Evolutionary conservation across 768 basidiomycete species (phyloP), one percentile per base, ranked within the genome.

Genomic region (Infundibulicybe gibba): DNA sequence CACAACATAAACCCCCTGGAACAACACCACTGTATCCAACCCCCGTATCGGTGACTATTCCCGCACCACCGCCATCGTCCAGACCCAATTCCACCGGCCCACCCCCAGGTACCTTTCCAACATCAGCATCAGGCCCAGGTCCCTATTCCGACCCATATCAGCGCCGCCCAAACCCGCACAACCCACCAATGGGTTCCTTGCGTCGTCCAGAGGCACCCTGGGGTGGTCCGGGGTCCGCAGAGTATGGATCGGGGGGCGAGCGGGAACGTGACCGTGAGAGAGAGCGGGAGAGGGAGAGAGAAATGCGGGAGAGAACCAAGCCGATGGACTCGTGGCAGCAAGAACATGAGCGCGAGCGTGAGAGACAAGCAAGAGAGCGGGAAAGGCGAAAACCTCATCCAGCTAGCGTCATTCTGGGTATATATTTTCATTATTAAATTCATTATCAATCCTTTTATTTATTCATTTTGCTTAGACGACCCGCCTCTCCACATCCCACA

Each of bases 101-200:
- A 44, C 34, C 48, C 35, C 15, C 40, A 33, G 14, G 55, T 59
- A 40, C 38, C 32, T 52, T 15, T 51, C 51, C 54, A 56, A 55
- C 45, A 54, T 61, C 55, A 52, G 61, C 45, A 54, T 61, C 55
- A 52, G 61, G 45, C 51, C 61, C 63, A 52, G 17, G 35, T 4
- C 35, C 17, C 3, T n/a, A 38, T 10, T 10, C 14, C n/a, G 35
- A 19, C 35, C 17, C 17, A 10, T 38, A 14, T 19, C 35, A 38
- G 10, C n/a, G n/a, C 35, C 17, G n/a, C 8, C 25, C 25, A 25
- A 25, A 25, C 35, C 35, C 17, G 10, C 35, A 14, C 35, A 66
- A 47, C 32, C 68, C 43, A 44, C 64, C 56, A 40, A 69, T 50
- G 61, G 57, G 58, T 11, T 62, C 63, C 3, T 59, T 68, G 9